Evolutionary conservation across 768 basidiomycete species (phyloP).

Genomic region (Boletus patriciae): DNA sequence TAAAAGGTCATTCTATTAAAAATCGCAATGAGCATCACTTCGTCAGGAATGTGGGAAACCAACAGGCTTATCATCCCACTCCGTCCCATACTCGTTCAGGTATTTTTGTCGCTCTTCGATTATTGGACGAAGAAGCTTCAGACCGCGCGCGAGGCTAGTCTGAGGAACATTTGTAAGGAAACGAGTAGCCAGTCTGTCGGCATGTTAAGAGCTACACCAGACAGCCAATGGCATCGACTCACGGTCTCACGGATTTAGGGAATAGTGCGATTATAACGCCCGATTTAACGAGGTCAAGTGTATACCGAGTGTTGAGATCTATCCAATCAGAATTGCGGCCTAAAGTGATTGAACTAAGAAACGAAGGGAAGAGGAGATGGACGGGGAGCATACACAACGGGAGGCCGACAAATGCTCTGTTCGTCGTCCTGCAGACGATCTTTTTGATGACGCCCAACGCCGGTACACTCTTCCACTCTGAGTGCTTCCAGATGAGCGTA

Average conservation of each 20-base stretch:
- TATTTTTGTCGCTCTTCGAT: constrained; percentile 30
- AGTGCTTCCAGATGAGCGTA: not conserved
- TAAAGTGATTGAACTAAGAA: too few species aligned
- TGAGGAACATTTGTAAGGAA: not conserved
- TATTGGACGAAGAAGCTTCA: constrained; percentile 28
- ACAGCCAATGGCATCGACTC: not conserved
- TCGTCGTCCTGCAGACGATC: constrained; percentile 42
- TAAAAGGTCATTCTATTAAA: constrained; percentile 33
- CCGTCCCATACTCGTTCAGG: constrained; percentile 23
- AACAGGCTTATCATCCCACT: constrained; percentile 37
- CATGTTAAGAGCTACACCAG: not conserved
- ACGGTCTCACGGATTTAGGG: not conserved
- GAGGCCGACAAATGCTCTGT: constrained; percentile 48
- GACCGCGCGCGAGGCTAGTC: constrained; percentile 4
- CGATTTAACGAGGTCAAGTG: constrained; percentile 26
- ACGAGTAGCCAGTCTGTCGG: not conserved
- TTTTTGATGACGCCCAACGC: constrained; percentile 27
- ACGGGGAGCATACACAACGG: too few species aligned
- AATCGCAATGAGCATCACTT: not conserved
- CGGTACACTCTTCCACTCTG: constrained; percentile 42
- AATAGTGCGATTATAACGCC: not conserved
- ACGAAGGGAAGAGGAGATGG: too few species aligned
- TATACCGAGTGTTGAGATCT: constrained; percentile 33
- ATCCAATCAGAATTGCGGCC: too few species aligned
- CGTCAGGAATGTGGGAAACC: not conserved